These are phyloP conservation scores for Gracilaria gracilis DNA, from an alignment of 23 red algal species.

Conservation along the genomic window DNA sequence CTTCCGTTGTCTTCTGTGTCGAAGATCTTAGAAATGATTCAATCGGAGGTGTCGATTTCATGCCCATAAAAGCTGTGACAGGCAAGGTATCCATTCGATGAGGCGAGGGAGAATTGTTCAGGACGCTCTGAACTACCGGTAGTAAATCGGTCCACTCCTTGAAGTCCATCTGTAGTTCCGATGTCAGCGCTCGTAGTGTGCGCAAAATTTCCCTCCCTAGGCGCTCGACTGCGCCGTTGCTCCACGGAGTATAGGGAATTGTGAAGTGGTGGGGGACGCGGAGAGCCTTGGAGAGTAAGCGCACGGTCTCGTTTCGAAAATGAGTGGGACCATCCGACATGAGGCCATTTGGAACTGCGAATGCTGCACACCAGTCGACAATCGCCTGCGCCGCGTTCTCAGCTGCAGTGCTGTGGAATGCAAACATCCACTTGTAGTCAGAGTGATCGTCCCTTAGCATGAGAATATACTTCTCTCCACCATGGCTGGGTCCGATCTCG, in stretches of 20 bases:
- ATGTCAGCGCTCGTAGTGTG: background rate
- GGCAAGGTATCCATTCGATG: background rate
- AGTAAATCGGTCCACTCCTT: slow-evolving; percentile 3
- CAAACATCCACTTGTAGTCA: background rate
- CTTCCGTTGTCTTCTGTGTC: too few relatives aligned
- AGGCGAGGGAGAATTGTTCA: slow-evolving; percentile 8
- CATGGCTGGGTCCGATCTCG: background rate
- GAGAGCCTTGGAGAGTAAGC: background rate
- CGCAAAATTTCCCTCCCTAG: background rate
- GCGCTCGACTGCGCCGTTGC: background rate
- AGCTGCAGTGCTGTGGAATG: background rate
- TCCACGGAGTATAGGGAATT: background rate
- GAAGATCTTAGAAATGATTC: too few relatives aligned
- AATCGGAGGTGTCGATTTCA: too few relatives aligned
- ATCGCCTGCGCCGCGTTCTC: background rate
- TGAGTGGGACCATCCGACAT: slow-evolving; percentile 1
- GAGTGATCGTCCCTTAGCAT: background rate
- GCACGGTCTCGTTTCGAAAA: background rate
- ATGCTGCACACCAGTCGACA: background rate
- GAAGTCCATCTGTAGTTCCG: background rate
- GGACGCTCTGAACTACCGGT: background rate
- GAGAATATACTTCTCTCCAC: background rate
- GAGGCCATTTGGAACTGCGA: background rate
- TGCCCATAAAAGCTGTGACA: too few relatives aligned
- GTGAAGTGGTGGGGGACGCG: background rate